Base-by-base conservation (phyloP, 176 grass and related monocot species). In the Tillandsia leiboldiana region DNA sequence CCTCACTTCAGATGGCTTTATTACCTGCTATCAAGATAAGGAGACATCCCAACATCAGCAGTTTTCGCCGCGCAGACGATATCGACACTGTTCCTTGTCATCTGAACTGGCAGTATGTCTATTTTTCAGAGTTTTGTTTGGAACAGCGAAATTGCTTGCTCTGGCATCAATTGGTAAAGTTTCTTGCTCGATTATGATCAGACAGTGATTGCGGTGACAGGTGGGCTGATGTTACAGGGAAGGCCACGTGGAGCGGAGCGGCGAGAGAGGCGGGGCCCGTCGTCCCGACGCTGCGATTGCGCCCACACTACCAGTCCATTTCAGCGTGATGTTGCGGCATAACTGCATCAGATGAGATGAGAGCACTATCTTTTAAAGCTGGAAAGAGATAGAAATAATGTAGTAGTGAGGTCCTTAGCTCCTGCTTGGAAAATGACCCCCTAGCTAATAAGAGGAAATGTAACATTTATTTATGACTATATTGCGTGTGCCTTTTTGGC, bases 171-270 rank as follows among this genome's bases (percentile, higher is more conserved):
- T 22, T 61, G 2, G 15, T n/a, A 8, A 15, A 61, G 10, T 61
- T 61, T 22, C 17, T 61, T 18, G 56, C 0, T 18, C 1, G 8
- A 61, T 70, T n/a, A 51, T 27, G 10, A 70, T 71, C 56, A 15
- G 57, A 66, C 48, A 48, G 48, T 51, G 20, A 54, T 27, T 51
- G n/a, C 18, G 11, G 47, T 65, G 49, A 28, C 48, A 53, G n/a
- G 26, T 78, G 66, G 66, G 10, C 56, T 61, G 69, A 42, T 23
- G 13, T 11, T 51, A 78, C 26, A 48, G 22, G 68, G 24, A 64
- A 64, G 4, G 10, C 54, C 67, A 71, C 42, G 17, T 78, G 67
- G 67, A 71, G 51, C 26, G 67, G 67, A 71, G 51, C 26, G 58
- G 33, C 27, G 48, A 12, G 33, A 64, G 20, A 70, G 56, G 56